A percentile compares a stretch with the other conserved stretches of the same genome.
These are phyloP conservation scores for Trichoderma erinaceum DNA, from an alignment of 495 filamentous ascomycete genomes.

Conservation along the genomic window DNA sequence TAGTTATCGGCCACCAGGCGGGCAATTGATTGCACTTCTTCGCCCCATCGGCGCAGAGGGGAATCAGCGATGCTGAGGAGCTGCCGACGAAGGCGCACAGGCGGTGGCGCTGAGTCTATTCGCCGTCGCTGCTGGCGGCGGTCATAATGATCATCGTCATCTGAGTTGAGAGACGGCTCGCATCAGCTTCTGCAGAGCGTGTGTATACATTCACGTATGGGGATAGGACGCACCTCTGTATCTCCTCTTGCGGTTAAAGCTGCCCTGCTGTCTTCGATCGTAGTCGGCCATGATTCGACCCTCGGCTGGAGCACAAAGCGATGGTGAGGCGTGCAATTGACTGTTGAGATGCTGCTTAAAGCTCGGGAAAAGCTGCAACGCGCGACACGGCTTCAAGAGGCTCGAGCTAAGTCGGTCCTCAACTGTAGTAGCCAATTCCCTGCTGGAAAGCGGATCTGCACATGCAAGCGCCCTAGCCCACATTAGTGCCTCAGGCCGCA, in stretches of 20 bases:
- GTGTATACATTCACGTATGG: neutral
- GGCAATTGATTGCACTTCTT: conserved; percentile 71
- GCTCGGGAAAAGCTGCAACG: conserved; percentile 13
- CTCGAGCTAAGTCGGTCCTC: neutral
- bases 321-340: neutral
- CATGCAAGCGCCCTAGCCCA: neutral
- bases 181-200: conserved; percentile 16
- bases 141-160: conserved; percentile 67
- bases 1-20: conserved; percentile 70
- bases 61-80: conserved; percentile 81
- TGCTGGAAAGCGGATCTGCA: neutral
- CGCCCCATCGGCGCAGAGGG: conserved; percentile 70
- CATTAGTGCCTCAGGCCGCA: conserved; percentile 3
- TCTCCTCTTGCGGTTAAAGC: conserved; percentile 60
- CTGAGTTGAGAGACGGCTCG: conserved; percentile 19
- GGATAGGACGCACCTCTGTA: conserved; percentile 39
- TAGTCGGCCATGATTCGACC: conserved; percentile 61
- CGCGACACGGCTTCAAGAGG: conserved; percentile 5
- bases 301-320: neutral
- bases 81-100: conserved; percentile 71
- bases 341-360: neutral
- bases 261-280: conserved; percentile 56
- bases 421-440: neutral
- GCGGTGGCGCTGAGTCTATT: conserved; percentile 71
- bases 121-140: conserved; percentile 69